A percentile compares a stretch with the other conserved stretches of the same genome.
Evolutionary conservation across 2,329 filamentous ascomycete genomes (phyloP).

Genomic region (Aspergillus fructus): DNA sequence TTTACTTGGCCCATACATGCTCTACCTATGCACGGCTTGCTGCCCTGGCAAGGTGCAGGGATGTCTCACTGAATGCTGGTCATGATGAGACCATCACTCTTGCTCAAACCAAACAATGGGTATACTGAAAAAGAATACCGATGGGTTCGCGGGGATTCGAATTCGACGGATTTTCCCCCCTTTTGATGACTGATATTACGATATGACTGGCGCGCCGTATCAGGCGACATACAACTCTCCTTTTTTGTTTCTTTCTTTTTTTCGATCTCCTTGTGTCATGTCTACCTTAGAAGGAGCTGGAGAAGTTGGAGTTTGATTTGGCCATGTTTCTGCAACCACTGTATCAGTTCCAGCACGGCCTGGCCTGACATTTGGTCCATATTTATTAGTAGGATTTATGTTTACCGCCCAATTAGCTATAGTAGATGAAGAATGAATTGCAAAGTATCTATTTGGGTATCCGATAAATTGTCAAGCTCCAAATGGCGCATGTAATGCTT

Average conservation of each 20-base stretch:
- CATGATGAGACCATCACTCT: conserved; percentile 11
- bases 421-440: conserved; percentile 6
- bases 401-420: neutral
- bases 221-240: too few relatives aligned
- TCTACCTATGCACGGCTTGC: neutral
- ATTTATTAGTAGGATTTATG: neutral
- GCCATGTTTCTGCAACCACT: neutral
- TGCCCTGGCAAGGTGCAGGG: neutral
- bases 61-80: conserved; percentile 13
- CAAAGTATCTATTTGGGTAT: conserved; percentile 20
- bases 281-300: conserved; percentile 15
- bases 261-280: neutral
- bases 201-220: neutral
- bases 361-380: neutral
- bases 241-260: neutral
- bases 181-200: neutral
- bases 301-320: conserved; percentile 15
- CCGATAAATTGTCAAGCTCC: conserved; percentile 3
- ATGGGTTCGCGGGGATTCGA: conserved; percentile 1
- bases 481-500: conserved; percentile 2
- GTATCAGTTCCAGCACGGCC: neutral
- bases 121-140: conserved; percentile 9
- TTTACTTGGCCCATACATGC: too few relatives aligned
- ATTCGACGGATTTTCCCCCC: neutral
- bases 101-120: neutral